Evolutionary conservation across 208 protist species (phyloP).

Genomic region (Acanthamoeba castellanii): DNA sequence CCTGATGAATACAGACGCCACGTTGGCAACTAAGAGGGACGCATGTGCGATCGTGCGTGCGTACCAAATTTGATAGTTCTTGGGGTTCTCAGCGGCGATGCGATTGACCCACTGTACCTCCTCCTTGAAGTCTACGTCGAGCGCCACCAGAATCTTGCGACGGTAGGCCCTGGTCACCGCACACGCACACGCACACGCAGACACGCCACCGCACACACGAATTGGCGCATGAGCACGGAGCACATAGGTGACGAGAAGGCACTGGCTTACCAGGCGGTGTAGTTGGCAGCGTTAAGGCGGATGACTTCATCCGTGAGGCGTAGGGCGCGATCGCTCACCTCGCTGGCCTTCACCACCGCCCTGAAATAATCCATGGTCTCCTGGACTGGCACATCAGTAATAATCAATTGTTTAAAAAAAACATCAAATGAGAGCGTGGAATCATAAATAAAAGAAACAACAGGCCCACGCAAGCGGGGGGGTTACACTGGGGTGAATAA

Average conservation of each 20-base stretch:
- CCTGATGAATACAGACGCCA: slow-evolving; percentile 48
- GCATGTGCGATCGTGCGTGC: neutral
- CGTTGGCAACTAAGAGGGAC: neutral
- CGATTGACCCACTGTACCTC: slow-evolving; percentile 86
- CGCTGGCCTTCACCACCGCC: slow-evolving; percentile 85
- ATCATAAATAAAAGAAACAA: no score
- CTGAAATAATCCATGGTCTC: slow-evolving; percentile 91
- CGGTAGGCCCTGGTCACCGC: slow-evolving; percentile 85
- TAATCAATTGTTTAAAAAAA: neutral
- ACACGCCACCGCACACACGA: no score
- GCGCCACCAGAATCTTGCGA: slow-evolving; percentile 80
- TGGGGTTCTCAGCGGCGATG: slow-evolving; percentile 85
- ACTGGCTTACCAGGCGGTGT: slow-evolving; percentile 91
- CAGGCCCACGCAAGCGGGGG: neutral
- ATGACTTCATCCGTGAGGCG: slow-evolving; percentile 89
- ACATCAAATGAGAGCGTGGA: neutral
- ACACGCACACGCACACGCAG: neutral
- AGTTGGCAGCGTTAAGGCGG: slow-evolving; percentile 92
- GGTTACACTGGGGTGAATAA: slow-evolving; percentile 86
- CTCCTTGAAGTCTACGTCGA: slow-evolving; percentile 81
- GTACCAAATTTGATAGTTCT: slow-evolving; percentile 92
- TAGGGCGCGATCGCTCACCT: slow-evolving; percentile 86
- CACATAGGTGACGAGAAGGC: neutral
- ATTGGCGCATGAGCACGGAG: no score
- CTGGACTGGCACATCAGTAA: slow-evolving; percentile 76